Percentiles rank a stretch among this genome's conserved stretches.
These are phyloP conservation scores for Vigna nakashimae DNA, from an alignment of 306 rosid genomes.

Conservation along the genomic window DNA sequence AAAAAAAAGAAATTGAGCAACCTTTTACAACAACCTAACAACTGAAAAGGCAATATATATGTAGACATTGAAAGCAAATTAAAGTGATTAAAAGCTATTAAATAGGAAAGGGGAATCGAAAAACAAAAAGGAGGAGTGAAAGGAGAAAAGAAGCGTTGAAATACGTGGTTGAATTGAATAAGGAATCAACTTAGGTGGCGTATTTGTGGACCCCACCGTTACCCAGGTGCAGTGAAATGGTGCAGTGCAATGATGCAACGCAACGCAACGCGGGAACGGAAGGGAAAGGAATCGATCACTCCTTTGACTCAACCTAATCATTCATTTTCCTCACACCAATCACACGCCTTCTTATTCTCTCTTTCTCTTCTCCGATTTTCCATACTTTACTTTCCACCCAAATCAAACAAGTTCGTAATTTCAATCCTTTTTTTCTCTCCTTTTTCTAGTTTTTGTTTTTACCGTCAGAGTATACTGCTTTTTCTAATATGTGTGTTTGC, in stretches of 20 bases:
- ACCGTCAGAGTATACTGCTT: neutral
- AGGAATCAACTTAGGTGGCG: slow-evolving; percentile 10
- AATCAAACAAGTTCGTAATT: neutral
- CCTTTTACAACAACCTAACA: too few relatives aligned
- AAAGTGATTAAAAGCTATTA: neutral
- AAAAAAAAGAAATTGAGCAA: too few relatives aligned
- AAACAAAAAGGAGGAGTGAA: neutral
- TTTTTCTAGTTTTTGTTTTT: neutral
- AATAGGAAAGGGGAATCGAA: neutral
- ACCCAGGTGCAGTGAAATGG: neutral
- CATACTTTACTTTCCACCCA: neutral
- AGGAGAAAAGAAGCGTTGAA: neutral
- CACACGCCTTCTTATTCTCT: slow-evolving; percentile 2
- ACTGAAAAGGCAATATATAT: too few relatives aligned
- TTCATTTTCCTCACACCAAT: neutral
- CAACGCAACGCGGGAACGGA: slow-evolving; percentile 1
- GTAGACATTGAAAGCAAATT: neutral
- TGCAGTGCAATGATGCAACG: neutral
- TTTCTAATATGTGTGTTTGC: slow-evolving; percentile 3
- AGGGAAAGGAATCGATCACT: neutral
- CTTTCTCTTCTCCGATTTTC: neutral
- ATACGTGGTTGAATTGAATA: neutral
- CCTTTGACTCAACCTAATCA: neutral
- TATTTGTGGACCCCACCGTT: neutral
- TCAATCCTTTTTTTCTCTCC: too few relatives aligned